These are phyloP conservation scores for Fusarium napiforme DNA, from an alignment of 2,329 filamentous ascomycete species.

Conservation along the genomic window DNA sequence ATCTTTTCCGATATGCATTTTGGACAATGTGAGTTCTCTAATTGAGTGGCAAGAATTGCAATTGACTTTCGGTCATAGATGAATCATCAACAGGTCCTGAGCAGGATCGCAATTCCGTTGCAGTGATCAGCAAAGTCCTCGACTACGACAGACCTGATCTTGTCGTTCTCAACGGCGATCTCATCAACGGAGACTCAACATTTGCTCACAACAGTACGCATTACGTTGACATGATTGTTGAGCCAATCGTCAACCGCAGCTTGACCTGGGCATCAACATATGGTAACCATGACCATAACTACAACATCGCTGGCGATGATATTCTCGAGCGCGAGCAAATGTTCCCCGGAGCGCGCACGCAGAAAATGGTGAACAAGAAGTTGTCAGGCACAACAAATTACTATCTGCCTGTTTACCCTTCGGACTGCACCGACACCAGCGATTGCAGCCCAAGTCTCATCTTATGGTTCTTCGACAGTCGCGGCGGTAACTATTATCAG, in stretches of 20 bases:
- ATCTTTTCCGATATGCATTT: conserved; percentile 42
- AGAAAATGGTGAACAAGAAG: conserved; percentile 52
- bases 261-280: conserved; percentile 75
- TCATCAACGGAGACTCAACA: conserved; percentile 75
- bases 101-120: conserved; percentile 66
- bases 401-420: conserved; percentile 57
- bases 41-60: background rate
- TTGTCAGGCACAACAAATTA: conserved; percentile 59
- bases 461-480: conserved; percentile 79
- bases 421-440: conserved; percentile 45
- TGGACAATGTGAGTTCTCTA: conserved; percentile 31
- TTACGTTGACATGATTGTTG: conserved; percentile 69
- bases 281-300: conserved; percentile 75
- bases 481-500: conserved; percentile 66
- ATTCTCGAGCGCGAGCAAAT: conserved; percentile 56
- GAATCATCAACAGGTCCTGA: conserved; percentile 49
- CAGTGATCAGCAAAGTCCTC: conserved; percentile 68
- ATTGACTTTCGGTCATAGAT: conserved; percentile 3
- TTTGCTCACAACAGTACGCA: conserved; percentile 63
- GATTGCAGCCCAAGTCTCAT: conserved; percentile 57
- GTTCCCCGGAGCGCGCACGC: conserved; percentile 54
- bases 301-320: conserved; percentile 62
- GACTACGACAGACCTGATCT: conserved; percentile 66
- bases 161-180: conserved; percentile 76
- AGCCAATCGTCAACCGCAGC: conserved; percentile 64